phyloP scores from a whole-genome alignment of 176 grass and related monocot species.

The Triticum timopheevii region DNA sequence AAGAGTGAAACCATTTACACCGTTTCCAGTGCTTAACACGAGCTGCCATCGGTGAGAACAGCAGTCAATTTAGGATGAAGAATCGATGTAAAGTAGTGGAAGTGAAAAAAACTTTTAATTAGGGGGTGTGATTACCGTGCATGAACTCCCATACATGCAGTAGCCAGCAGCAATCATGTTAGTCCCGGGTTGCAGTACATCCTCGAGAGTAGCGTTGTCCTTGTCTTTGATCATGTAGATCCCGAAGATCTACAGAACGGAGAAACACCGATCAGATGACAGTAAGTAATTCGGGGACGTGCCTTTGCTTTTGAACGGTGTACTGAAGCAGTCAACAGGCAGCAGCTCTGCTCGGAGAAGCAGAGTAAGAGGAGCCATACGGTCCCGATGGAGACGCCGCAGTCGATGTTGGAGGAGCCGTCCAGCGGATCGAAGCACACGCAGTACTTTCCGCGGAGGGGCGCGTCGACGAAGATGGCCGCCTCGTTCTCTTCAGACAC shows the following conservation, averaged over 20 bases:
- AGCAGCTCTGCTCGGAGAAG: too few species aligned
- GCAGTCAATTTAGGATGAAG: neutral
- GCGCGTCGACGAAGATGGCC: constrained; percentile 79
- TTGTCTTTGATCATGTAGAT: constrained; percentile 86
- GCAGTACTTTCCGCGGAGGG: constrained; percentile 86
- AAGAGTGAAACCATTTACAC: constrained; percentile 77
- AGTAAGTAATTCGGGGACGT: neutral
- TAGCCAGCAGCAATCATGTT: constrained; percentile 94
- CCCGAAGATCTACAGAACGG: constrained; percentile 64
- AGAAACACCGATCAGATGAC: neutral
- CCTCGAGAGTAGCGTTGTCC: constrained; percentile 54
- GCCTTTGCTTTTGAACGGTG: too few species aligned
- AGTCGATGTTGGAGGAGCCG: constrained; percentile 98
- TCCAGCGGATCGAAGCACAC: constrained; percentile 94
- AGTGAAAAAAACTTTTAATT: too few species aligned
- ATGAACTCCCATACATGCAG: constrained; percentile 98
- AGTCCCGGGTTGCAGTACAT: constrained; percentile 85
- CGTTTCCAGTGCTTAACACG: constrained; percentile 78
- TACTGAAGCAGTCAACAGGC: too few species aligned
- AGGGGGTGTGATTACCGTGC: constrained; percentile 54
- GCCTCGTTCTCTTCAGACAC: constrained; percentile 97
- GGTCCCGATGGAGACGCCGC: constrained; percentile 94
- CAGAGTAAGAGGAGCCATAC: constrained; percentile 31
- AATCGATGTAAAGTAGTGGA: neutral
- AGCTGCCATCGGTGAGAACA: constrained; percentile 32